Evolutionary conservation across 257 asterid species (phyloP).

Genomic region (Parsonsia alboflavescens): DNA sequence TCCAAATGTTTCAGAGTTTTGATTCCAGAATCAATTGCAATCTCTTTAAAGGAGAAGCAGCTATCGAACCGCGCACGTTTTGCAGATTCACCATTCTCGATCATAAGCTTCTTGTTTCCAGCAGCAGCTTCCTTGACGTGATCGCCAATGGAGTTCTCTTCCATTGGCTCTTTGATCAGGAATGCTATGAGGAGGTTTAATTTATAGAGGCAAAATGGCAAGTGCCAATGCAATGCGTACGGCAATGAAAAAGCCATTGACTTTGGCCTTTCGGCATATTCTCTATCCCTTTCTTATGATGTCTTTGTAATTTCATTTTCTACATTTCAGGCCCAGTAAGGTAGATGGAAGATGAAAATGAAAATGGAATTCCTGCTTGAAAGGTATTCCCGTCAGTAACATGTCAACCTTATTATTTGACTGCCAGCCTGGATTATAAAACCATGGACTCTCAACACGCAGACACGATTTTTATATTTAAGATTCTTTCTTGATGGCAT

Average conservation of each 20-base stretch:
- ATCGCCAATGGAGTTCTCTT: slow-evolving; percentile 18
- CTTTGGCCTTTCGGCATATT: slow-evolving; percentile 26
- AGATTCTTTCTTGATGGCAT: not conserved
- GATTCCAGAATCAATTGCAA: slow-evolving; percentile 56
- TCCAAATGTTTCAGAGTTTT: slow-evolving; percentile 70
- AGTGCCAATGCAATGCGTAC: slow-evolving; percentile 28
- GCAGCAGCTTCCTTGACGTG: slow-evolving; percentile 11
- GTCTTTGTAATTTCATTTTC: not conserved
- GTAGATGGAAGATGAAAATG: not conserved
- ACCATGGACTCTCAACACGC: not conserved
- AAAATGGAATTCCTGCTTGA: not conserved
- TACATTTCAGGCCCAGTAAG: not conserved
- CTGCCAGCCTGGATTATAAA: not conserved
- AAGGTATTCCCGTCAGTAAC: no score
- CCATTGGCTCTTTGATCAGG: slow-evolving; percentile 22
- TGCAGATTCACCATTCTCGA: slow-evolving; percentile 4
- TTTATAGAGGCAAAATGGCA: slow-evolving; percentile 7
- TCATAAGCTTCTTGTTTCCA: slow-evolving; percentile 3
- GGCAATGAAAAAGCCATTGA: slow-evolving; percentile 1
- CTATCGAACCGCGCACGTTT: slow-evolving; percentile 29
- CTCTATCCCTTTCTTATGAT: not conserved
- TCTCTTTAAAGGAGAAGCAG: slow-evolving; percentile 53
- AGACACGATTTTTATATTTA: not conserved
- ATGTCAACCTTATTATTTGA: no score
- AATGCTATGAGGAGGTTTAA: not conserved